Base-by-base conservation (phyloP, 2,329 filamentous ascomycete species). In the Septoria petroselini region DNA sequence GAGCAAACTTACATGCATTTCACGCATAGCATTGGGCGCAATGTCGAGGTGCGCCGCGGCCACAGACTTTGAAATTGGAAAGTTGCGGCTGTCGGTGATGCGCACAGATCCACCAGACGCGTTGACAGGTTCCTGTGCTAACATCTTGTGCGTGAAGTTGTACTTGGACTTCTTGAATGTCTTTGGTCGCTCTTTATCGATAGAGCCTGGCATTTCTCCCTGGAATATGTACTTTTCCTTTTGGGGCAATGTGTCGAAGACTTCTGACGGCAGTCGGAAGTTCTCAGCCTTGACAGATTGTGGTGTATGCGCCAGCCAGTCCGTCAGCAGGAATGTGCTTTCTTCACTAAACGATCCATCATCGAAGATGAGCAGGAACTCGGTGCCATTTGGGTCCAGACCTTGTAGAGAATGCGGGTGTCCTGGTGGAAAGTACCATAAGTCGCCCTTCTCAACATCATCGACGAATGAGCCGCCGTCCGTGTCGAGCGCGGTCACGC, bases 401-500 rank as follows among this genome's bases (percentile, higher is more conserved):
- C 84, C 86, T 68, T 90, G 86, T 1, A 91, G 78, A 0, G 84
- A 88, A 67, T 91, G 86, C 8, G 86, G 86, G 27, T 89, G 78
- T 5, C 86, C 86, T 8, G 82, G 81, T 17, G 86, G 86, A 70
- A 91, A 91, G 62, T 88, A 91, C 86, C 85, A 91, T 5, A 91
- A 68, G 61, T 91, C 87, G 3, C 87, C 87, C 62, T 86, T 83
- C 62, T 82, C 78, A 17, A 91, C 70, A 62, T 91, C 86, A 57
- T 89, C 86, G 53, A 90, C 79, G 65, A 88, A 90, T 55, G 81
- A 86, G 53, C 86, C 81, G 7, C 86, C 86, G 54, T 91, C 83
- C 34, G 84, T 81, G 68, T 89, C 85, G 14, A 90, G 76, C 1
- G 82, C 85, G 0, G 85, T 88, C 42, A 90, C 79, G 45, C 86